Conservation (phyloP, 768 basidiomycete species). For the Phlegmacium glaucopus region DNA sequence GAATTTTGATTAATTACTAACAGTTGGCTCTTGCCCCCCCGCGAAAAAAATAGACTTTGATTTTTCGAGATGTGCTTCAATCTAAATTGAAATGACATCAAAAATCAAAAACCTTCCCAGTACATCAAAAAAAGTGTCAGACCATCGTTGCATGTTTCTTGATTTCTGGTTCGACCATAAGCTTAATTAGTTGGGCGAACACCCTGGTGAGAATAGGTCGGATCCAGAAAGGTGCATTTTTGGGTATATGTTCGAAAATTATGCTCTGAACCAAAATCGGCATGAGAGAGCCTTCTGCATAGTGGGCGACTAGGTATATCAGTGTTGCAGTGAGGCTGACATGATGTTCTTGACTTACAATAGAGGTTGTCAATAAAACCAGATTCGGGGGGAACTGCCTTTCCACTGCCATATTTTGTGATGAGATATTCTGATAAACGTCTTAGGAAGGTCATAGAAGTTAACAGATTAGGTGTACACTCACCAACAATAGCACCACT, state of each 20-base stretch:
- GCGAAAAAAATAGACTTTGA: slow-evolving; percentile 14
- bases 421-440: slow-evolving; percentile 39
- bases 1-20: neutral
- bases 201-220: slow-evolving; percentile 28
- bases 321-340: neutral
- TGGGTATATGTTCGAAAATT: slow-evolving; percentile 27
- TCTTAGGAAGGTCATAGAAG: slow-evolving; percentile 24
- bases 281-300: slow-evolving; percentile 40
- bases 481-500: slow-evolving; percentile 42
- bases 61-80: slow-evolving; percentile 20
- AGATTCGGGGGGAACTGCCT: slow-evolving; percentile 19
- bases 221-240: slow-evolving; percentile 32
- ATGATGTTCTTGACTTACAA: slow-evolving; percentile 23
- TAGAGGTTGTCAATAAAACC: slow-evolving; percentile 35
- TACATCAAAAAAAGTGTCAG: neutral
- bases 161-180: slow-evolving; percentile 24
- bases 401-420: slow-evolving; percentile 34
- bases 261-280: slow-evolving; percentile 34
- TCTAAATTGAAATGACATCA: slow-evolving; percentile 5
- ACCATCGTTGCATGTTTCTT: slow-evolving; percentile 27
- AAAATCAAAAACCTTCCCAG: neutral
- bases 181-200: slow-evolving; percentile 22
- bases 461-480: neutral
- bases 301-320: slow-evolving; percentile 30
- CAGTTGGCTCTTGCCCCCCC: slow-evolving; percentile 16